Percentiles rank a stretch among this genome's conserved stretches.
phyloP scores from a whole-genome alignment of 192 early-diverging fungal species.

The Ramicandelaber brevisporus region DNA sequence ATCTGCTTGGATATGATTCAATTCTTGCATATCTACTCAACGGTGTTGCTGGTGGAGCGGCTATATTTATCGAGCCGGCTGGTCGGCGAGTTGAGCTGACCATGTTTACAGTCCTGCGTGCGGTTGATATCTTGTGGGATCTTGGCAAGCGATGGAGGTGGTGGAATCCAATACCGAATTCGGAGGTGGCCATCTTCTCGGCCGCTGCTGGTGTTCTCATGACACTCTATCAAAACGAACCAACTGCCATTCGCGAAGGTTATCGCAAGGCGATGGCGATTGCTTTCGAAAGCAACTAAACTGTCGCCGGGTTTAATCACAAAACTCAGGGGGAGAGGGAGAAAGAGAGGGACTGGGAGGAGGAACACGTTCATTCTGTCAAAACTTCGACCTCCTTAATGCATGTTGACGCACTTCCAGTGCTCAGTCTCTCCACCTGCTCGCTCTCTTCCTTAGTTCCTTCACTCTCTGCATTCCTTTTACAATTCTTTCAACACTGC shows the following conservation, averaged over 20 bases:
- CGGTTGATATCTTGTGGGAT: slow-evolving; percentile 44
- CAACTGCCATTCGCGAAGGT: slow-evolving; percentile 35
- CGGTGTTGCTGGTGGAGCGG: slow-evolving; percentile 24
- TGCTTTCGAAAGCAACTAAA: no score
- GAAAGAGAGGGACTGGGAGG: no score
- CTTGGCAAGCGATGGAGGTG: slow-evolving; percentile 23
- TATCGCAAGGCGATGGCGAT: no score
- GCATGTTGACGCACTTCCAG: no score
- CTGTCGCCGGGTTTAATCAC: no score
- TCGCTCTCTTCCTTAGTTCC: no score
- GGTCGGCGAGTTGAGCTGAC: slow-evolving; percentile 50
- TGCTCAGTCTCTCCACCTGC: no score
- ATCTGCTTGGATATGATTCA: slow-evolving; percentile 17
- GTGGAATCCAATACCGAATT: slow-evolving; percentile 30
- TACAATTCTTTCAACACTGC: no score
- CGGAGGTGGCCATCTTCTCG: slow-evolving; percentile 46
- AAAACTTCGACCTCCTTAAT: no score
- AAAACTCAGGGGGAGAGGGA: no score
- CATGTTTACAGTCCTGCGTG: slow-evolving; percentile 60
- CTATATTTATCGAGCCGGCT: slow-evolving; percentile 30
- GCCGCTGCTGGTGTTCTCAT: slow-evolving; percentile 48
- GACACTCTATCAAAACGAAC: slow-evolving; percentile 59
- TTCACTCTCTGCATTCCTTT: no score
- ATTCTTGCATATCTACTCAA: slow-evolving; percentile 18
- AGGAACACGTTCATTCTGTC: no score